A percentile compares a stretch with the other conserved stretches of the same genome.
Conservation (phyloP, 371 early-diverging fungal species). For the Nosema granulosis region DNA sequence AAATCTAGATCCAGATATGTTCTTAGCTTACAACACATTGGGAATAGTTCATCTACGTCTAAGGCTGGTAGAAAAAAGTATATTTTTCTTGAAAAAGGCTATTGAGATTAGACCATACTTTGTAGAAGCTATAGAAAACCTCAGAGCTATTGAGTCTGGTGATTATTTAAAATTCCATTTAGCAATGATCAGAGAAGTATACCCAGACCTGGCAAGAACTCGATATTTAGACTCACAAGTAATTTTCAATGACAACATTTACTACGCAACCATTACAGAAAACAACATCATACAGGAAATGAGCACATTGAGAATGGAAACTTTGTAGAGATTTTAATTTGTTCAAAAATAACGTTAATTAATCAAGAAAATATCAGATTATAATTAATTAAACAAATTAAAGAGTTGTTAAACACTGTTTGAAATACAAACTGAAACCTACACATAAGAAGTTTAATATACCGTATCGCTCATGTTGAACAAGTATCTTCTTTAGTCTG, state of each 20-base stretch:
- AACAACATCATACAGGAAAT: not conserved
- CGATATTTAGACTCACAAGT: constrained; percentile 18
- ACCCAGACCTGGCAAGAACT: not conserved
- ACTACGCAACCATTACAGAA: not conserved
- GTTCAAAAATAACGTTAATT: no score
- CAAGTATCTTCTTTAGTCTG: no score
- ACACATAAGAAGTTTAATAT: no score
- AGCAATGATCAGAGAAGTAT: not conserved
- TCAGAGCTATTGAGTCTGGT: not conserved
- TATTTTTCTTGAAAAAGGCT: not conserved
- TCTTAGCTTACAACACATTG: not conserved
- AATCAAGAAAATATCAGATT: no score
- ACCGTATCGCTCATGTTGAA: no score
- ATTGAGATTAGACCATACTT: not conserved
- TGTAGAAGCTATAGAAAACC: not conserved
- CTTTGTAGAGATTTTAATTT: no score
- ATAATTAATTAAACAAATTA: no score
- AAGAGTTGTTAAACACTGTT: no score
- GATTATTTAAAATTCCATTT: no score
- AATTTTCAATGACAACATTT: not conserved
- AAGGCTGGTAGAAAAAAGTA: not conserved
- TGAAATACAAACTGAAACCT: no score
- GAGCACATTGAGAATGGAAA: not conserved
- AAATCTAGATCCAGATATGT: not conserved
- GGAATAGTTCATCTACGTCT: not conserved